Base-by-base conservation (phyloP, 495 filamentous ascomycete species). In the Astrothelium subdiscretum region DNA sequence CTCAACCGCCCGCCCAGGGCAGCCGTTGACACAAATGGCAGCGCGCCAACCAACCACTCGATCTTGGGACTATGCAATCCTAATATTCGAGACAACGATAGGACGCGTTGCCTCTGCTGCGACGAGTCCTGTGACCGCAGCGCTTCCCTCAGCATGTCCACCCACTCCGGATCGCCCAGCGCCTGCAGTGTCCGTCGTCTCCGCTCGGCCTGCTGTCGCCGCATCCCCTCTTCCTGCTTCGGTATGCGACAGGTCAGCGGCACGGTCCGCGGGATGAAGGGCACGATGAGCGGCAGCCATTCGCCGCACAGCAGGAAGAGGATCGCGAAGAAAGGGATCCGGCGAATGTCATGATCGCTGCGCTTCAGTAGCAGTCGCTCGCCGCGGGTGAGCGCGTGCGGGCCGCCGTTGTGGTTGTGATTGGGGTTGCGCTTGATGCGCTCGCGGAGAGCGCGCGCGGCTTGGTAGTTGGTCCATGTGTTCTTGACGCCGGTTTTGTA, bases 241-340 rank as follows among this genome's bases (percentile, higher is more conserved):
- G 94, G 94, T 11, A 96, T 84, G 1, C 90, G 82, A 69, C 92
- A 95, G 0, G 89, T 87, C 61, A 78, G 81, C 0, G 92, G 92
- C 15, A 94, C 87, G 35, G 90, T 72, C 8, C 77, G 75, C 5
- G 83, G 83, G 20, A 92, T 73, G n/a, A 88, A 76, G 4, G 87
- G 72, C 40, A 71, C 73, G 6, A 94, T 70, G 1, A 97, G 65
- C 0, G 92, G 90, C 6, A 90, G 89, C 71, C 94, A 85, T 70
- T 97, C 92, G 2, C 90, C 94, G 70, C 85, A 90, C 40, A 95
- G 51, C 0, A 91, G 60, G 1, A 95, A 77, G 2, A 96, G 70
- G 2, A 95, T 24, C 0, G 70, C 81, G 71, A 98, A 96, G 2
- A 85, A 69, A 2, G 90, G 89, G 32, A 97, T 78, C n/a, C 87